phyloP scores from a whole-genome alignment of 2,329 filamentous ascomycete species.

The Hymenoscyphus fructigenus region DNA sequence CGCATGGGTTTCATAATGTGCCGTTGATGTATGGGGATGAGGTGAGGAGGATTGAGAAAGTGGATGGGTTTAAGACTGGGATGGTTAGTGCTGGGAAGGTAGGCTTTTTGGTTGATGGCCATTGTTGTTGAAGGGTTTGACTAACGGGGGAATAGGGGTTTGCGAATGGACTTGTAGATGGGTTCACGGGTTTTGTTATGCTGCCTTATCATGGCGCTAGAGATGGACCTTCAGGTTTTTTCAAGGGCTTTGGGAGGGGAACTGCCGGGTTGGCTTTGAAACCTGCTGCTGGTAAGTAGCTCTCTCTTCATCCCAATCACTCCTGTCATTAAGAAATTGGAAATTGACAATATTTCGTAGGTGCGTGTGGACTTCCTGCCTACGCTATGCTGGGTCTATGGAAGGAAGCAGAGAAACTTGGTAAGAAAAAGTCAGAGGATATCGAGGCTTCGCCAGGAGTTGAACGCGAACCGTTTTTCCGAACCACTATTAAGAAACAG shows the following conservation, averaged over 20 bases:
- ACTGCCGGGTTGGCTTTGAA: slow-evolving; percentile 63
- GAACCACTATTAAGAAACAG: too few relatives aligned
- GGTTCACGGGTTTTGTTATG: slow-evolving; percentile 58
- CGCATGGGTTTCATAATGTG: slow-evolving; percentile 68
- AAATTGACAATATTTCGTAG: slow-evolving; percentile 30
- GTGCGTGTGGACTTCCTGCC: slow-evolving; percentile 56
- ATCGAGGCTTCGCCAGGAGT: too few relatives aligned
- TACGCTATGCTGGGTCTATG: slow-evolving; percentile 43
- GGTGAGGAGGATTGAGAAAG: slow-evolving; percentile 34
- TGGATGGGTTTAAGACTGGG: slow-evolving; percentile 22
- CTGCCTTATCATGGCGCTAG: slow-evolving; percentile 57
- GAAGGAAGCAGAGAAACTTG: slow-evolving; percentile 1
- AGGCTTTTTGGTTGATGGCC: slow-evolving; percentile 42
- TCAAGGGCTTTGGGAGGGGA: slow-evolving; percentile 57
- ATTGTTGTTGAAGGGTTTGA: slow-evolving; percentile 52
- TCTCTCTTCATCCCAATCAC: background rate
- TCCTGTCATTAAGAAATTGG: background rate
- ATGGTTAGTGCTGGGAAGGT: slow-evolving; percentile 25
- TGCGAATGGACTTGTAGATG: slow-evolving; percentile 62
- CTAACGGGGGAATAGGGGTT: slow-evolving; percentile 58
- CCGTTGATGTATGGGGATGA: slow-evolving; percentile 68
- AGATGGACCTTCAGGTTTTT: slow-evolving; percentile 50
- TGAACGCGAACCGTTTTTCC: too few relatives aligned
- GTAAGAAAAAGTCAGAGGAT: too few relatives aligned
- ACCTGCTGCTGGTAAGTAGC: slow-evolving; percentile 47